Base-by-base conservation (phyloP, 2,329 filamentous ascomycete species). In the Dothideomycetes sp. region DNA sequence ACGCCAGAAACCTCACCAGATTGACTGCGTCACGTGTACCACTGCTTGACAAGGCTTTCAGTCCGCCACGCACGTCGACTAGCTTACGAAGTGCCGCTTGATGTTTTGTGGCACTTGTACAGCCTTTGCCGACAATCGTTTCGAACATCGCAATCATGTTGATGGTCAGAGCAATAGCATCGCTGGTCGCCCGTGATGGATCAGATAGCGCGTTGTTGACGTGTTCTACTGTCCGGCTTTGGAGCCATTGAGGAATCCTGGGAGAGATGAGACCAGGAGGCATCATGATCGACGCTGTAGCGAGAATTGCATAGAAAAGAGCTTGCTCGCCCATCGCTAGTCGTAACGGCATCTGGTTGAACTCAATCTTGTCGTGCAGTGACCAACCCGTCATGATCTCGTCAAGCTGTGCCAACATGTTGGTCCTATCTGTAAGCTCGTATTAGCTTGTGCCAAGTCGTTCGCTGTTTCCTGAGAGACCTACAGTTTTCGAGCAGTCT, bases 101-200 rank as follows among this genome's bases (percentile, higher is more conserved):
- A 13, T 33, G 37, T 7, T 13, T 25, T 11, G 19, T 18, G 5
- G 25, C 32, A 4, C 25, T 15, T 9, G 5, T 2, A 2, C 20
- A 5, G 0, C 11, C 32, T 4, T 36, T 12, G 12, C 32, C 40
- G 5, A 11, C 27, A 4, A n/a, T 24, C 8, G n/a, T 11, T 8
- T 42, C 40, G 20, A 31, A 42, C n/a, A 42, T 18, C 8, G 40
- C 24, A 12, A 42, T 31, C 25, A 42, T 16, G 27, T 31, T 36
- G 13, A 42, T 3, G 3, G 40, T 19, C 15, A 42, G 16, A 17
- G 36, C 36, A 4, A 19, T 25, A 12, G 40, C 31, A n/a, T 34
- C 18, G 20, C 24, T 36, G 27, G 30, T 35, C 4, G 32, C 40
- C 15, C 40, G 40, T 19, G 18, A 31, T 9, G 32, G 25, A 12